A percentile compares a stretch with the other conserved stretches of the same genome.
phyloP scores from a whole-genome alignment of 805 yeast species.

The Wickerhamiella galacta region DNA sequence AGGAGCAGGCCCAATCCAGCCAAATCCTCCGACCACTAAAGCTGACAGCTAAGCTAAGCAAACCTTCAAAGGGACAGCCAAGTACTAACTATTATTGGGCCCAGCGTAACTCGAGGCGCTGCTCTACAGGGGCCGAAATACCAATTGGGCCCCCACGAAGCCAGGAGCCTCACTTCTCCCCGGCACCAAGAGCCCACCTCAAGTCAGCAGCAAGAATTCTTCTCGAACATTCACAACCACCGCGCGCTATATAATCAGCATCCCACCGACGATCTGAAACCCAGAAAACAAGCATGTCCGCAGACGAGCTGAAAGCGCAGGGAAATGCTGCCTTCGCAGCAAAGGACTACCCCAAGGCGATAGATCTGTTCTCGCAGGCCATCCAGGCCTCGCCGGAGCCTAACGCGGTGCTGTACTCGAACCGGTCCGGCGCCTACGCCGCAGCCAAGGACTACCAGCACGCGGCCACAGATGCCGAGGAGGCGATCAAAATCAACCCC shows the following conservation, averaged over 20 bases:
- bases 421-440: conserved; percentile 84
- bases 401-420: conserved; percentile 83
- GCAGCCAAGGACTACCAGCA: conserved; percentile 54
- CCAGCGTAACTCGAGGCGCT: too few relatives aligned
- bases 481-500: conserved; percentile 65
- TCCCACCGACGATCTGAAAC: not conserved
- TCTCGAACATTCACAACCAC: conserved; percentile 1
- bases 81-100: too few relatives aligned
- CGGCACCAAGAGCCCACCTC: too few relatives aligned
- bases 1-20: too few relatives aligned
- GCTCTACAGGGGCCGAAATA: too few relatives aligned
- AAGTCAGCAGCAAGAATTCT: not conserved
- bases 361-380: conserved; percentile 68
- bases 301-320: conserved; percentile 43
- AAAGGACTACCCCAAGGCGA: conserved; percentile 67
- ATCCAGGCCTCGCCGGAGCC: conserved; percentile 68
- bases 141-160: too few relatives aligned
- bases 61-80: too few relatives aligned
- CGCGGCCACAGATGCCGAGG: conserved; percentile 74
- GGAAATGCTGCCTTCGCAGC: conserved; percentile 89
- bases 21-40: too few relatives aligned
- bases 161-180: too few relatives aligned
- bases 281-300: conserved; percentile 3
- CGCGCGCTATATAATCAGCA: not conserved
- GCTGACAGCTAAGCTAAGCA: too few relatives aligned